Evolutionary conservation across 2,329 filamentous ascomycete species (phyloP), one percentile per base, ranked within the genome.

Genomic region (Colletotrichum gigasporum): DNA sequence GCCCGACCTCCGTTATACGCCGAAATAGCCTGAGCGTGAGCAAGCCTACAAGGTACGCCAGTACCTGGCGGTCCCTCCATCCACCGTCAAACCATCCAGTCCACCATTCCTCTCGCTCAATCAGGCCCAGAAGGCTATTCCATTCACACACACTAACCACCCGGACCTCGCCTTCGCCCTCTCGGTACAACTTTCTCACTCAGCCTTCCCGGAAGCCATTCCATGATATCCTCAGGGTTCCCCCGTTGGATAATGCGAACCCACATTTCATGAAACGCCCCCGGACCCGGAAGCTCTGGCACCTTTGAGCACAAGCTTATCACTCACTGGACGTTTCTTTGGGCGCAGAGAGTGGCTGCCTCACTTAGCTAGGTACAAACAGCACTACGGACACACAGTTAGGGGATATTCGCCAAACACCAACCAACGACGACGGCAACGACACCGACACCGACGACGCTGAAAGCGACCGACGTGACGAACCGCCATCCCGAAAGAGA

Each of bases 221-320:
- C 22, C 37, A 55, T 52, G 28, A 54, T 61, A 44, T 50, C 20
- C 28, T 42, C 42, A 61, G 44, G 62, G 48, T 50, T 41, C 44
- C 51, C 52, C 30, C 59, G 53, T 65, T 52, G 44, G 35, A 24
- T 65, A 51, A 57, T 63, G 58, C 51, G 44, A 65, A 42, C 44
- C 64, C 64, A 61, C 64, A 65, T 60, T 65, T 60, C 61, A 61
- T 66, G 64, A 66, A 66, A 66, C 64, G 63, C 52, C 57, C 63
- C 63, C 63, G 59, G 63, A 65, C 58, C 59, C 63, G 58, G 63
- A 65, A 65, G 63, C 63, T 65, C 63, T 65, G 58, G 58, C 63
- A 63, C 58, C 63, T 57, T 65, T 63, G 50, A 63, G 55, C 62
- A 55, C 56, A 65, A 65, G 58, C 63, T 65, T 63, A 57, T 63